Evolutionary conservation across 106 monocot genomes (phyloP).

Genomic region (Allium sativum): DNA sequence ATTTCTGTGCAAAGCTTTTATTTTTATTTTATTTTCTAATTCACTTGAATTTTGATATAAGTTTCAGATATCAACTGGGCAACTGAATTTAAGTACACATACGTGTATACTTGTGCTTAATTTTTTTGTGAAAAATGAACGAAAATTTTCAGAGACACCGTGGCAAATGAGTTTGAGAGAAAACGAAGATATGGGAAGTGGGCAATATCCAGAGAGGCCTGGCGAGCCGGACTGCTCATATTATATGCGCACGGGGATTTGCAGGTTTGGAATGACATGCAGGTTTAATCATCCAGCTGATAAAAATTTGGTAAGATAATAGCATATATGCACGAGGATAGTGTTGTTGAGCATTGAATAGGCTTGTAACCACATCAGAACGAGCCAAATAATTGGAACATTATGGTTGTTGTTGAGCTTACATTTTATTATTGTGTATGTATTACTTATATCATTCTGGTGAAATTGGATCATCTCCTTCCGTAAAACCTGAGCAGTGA

Average conservation of each 20-base stretch:
- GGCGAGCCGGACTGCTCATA: slow-evolving; percentile 58
- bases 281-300: slow-evolving; percentile 53
- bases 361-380: too few species aligned
- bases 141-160: slow-evolving; percentile 29
- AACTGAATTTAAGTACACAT: background rate
- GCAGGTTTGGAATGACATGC: slow-evolving; percentile 56
- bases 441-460: too few species aligned
- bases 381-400: too few species aligned
- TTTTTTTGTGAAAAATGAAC: too few species aligned
- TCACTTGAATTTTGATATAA: background rate
- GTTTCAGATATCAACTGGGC: background rate
- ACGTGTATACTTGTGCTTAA: background rate
- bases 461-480: too few species aligned
- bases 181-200: slow-evolving; percentile 12
- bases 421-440: too few species aligned
- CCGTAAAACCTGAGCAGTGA: too few species aligned
- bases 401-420: too few species aligned
- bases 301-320: slow-evolving; percentile 32
- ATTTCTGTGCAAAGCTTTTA: background rate
- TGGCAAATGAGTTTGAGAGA: slow-evolving; percentile 41
- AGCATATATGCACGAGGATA: too few species aligned
- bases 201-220: slow-evolving; percentile 34
- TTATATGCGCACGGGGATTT: slow-evolving; percentile 50
- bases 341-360: too few species aligned
- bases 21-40: background rate